phyloP scores from a whole-genome alignment of 2,329 filamentous ascomycete species.

The Saccharata proteae region DNA sequence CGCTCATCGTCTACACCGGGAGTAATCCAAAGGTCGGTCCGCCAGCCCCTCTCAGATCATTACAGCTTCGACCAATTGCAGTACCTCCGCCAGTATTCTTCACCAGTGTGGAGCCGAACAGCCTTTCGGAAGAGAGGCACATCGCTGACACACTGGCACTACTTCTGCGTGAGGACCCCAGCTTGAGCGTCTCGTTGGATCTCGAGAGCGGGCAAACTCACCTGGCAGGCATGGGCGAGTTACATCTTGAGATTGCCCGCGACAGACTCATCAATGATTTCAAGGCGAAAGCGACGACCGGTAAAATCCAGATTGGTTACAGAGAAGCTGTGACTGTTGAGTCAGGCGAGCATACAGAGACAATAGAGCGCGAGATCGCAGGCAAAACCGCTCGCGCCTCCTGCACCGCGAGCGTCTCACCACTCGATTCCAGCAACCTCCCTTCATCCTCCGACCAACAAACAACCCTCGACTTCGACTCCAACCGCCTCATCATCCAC shows the following conservation, averaged over 20 bases:
- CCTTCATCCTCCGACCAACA: conserved; percentile 15
- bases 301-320: conserved; percentile 89
- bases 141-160: conserved; percentile 65
- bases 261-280: conserved; percentile 82
- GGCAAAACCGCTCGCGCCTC: conserved; percentile 68
- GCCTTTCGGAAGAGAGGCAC: conserved; percentile 65
- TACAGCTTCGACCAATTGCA: conserved; percentile 78
- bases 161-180: conserved; percentile 83
- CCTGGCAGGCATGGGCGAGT: conserved; percentile 88
- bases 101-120: conserved; percentile 76
- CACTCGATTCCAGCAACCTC: conserved; percentile 32
- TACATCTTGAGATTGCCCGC: conserved; percentile 86
- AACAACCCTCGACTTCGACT: conserved; percentile 17
- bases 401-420: conserved; percentile 57
- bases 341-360: conserved; percentile 45
- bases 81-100: conserved; percentile 94
- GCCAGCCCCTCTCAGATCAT: conserved; percentile 53
- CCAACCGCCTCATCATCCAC: conserved; percentile 51
- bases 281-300: conserved; percentile 74
- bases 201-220: conserved; percentile 89
- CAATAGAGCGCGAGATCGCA: conserved; percentile 69
- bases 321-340: conserved; percentile 61
- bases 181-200: conserved; percentile 71
- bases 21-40: conserved; percentile 50
- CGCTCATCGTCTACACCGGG: conserved; percentile 62